Evolutionary conservation across 768 basidiomycete genomes (phyloP), one percentile per base, ranked within the genome.

Genomic region (Russula virescens): DNA sequence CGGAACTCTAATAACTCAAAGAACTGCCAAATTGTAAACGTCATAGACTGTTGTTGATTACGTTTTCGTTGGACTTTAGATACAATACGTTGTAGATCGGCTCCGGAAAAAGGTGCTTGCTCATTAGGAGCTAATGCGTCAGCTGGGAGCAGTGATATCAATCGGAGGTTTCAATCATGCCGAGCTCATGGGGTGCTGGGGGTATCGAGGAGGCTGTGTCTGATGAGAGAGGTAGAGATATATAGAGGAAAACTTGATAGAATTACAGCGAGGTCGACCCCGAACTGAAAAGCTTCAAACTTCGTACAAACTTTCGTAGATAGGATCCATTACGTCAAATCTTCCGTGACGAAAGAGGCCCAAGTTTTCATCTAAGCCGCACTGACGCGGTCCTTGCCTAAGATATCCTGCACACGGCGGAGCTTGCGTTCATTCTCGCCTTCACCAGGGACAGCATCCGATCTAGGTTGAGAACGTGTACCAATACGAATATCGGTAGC

Each of bases 401-500:
- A 73, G 46, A 97, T 91, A 51, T 87, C 87, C 67, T 89, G 79
- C 9, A 98, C 94, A 28, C 94, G 82, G 55, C 79, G 78, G 18
- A 97, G 82, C 71, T 98, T 98, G 57, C 76, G 77, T 23, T 84
- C 84, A 67, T 97, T 97, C 47, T 68, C 61, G 8, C 88, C 93
- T 48, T 82, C 77, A 6, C 87, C 88, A 1, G 86, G 82, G 73
- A 95, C 85, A n/a, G 43, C 28, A 10, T 52, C 35, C 21, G 45
- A 13, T 25, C 59, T 60, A 13, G 60, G 55, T 38, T 38, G 54
- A 25, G 82, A 80, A 50, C 95, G 85, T 1, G 96, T 98, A 47
- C 96, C 96, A 57, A 98, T 95, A 28, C 96, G 87, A 63, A 98
- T 89, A 75, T 98, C 95, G 14, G 95, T 96, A 13, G 91, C 91